Evolutionary conservation across 768 basidiomycete species (phyloP).

Genomic region (Phanerochaete sordida): DNA sequence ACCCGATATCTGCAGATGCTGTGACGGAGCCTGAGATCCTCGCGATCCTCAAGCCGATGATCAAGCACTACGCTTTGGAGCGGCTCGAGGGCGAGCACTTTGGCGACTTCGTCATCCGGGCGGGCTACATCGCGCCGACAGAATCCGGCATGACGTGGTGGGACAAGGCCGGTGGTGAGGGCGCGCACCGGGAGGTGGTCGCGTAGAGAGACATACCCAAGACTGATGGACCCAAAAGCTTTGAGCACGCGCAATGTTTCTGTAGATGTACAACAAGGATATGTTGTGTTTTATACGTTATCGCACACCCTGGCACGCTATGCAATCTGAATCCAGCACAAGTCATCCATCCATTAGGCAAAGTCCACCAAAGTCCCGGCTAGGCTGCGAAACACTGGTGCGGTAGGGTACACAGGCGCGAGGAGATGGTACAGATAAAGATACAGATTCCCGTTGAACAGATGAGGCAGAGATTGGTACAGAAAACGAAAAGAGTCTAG

Average conservation of each 20-base stretch:
- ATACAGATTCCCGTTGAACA: not conserved
- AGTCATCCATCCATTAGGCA: too few species aligned
- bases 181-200: constrained; percentile 41
- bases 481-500: not conserved
- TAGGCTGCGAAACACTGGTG: too few species aligned
- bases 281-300: not conserved
- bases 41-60: constrained; percentile 87
- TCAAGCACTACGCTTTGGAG: constrained; percentile 89
- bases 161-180: constrained; percentile 78
- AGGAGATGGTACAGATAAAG: not conserved
- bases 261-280: not conserved
- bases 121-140: constrained; percentile 85
- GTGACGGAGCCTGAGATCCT: constrained; percentile 92
- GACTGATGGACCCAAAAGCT: constrained; percentile 7
- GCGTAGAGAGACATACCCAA: not conserved
- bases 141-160: constrained; percentile 86
- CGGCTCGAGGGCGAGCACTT: constrained; percentile 86
- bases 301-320: not conserved
- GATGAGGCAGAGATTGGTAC: not conserved
- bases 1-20: constrained; percentile 49
- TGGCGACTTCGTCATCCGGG: constrained; percentile 92
- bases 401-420: too few species aligned
- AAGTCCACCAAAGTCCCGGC: too few species aligned
- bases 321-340: not conserved
- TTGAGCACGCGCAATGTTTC: not conserved